Evolutionary conservation across 2,329 filamentous ascomycete genomes (phyloP), one percentile per base, ranked within the genome.

Genomic region (Pseudohalonectria lignicola): DNA sequence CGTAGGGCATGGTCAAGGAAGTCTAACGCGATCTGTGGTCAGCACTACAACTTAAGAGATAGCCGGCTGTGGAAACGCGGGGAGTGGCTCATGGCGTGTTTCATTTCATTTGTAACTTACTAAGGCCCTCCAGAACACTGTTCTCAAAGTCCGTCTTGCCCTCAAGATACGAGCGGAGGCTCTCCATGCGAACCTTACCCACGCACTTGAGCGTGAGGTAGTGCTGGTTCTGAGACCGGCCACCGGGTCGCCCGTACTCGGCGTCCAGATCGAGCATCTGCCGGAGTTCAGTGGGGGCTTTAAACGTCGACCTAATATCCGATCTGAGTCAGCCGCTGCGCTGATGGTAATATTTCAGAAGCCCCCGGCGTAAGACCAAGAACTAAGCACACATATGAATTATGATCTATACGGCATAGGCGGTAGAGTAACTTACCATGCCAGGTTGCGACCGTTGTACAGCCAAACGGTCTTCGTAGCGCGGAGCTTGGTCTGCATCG

Each of bases 1-100:
- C 92, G 84, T 39, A 98, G 67, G 7, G 90, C 66, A 53, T 98
- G 92, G 45, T 98, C 92, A 4, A 95, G 66, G 52, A 95, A 95
- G 54, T 53, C 23, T 26, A 12, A 12, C 23, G 23, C 12, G n/a
- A n/a, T n/a, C n/a, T n/a, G n/a, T n/a, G n/a, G n/a, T n/a, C n/a
- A n/a, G n/a, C n/a, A n/a, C n/a, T n/a, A n/a, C n/a, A n/a, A n/a
- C n/a, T n/a, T n/a, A n/a, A n/a, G n/a, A n/a, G n/a, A n/a, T n/a
- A n/a, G n/a, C n/a, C n/a, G n/a, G n/a, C n/a, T n/a, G n/a, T n/a
- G n/a, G n/a, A n/a, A n/a, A n/a, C n/a, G n/a, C n/a, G n/a, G n/a
- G n/a, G n/a, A n/a, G n/a, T n/a, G n/a, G n/a, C n/a, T n/a, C n/a
- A n/a, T n/a, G n/a, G n/a, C n/a, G n/a, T n/a, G n/a, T n/a, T n/a